These are phyloP conservation scores for Penicillium taxi DNA, from an alignment of 495 filamentous ascomycete genomes.

Conservation along the genomic window DNA sequence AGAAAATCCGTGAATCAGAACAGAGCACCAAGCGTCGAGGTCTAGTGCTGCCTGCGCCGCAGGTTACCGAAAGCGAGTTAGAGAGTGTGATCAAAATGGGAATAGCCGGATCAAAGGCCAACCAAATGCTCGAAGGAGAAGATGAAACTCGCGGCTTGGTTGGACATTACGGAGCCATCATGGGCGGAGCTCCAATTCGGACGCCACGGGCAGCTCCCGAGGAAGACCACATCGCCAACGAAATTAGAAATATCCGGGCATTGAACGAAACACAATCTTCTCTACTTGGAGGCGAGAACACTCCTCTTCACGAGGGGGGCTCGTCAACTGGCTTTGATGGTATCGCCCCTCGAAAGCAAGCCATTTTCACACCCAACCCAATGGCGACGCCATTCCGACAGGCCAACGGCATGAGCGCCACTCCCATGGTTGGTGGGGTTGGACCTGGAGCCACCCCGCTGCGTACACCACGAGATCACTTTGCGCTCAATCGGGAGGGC, in stretches of 20 bases:
- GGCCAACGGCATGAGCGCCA: slow-evolving; percentile 60
- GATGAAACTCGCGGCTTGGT: slow-evolving; percentile 83
- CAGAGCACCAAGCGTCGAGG: slow-evolving; percentile 85
- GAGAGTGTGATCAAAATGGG: slow-evolving; percentile 99
- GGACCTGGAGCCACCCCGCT: slow-evolving; percentile 76
- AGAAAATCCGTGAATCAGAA: slow-evolving; percentile 91
- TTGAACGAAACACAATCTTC: slow-evolving; percentile 95
- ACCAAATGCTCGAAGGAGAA: slow-evolving; percentile 60
- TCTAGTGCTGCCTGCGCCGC: slow-evolving; percentile 74
- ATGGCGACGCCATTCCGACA: slow-evolving; percentile 83
- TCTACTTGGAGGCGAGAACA: slow-evolving; percentile 88
- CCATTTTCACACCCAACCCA: slow-evolving; percentile 85
- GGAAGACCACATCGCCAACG: slow-evolving; percentile 92
- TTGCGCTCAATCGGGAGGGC: slow-evolving; percentile 67
- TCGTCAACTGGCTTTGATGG: slow-evolving; percentile 86
- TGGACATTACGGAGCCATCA: slow-evolving; percentile 73
- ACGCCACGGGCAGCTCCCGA: slow-evolving; percentile 85
- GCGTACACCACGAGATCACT: slow-evolving; percentile 83
- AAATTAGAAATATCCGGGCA: slow-evolving; percentile 89
- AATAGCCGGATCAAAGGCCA: slow-evolving; percentile 86
- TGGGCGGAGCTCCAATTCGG: slow-evolving; percentile 78
- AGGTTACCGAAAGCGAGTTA: slow-evolving; percentile 85
- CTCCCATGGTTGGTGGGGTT: slow-evolving; percentile 51
- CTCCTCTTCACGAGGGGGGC: slow-evolving; percentile 70
- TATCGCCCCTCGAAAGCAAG: slow-evolving; percentile 69